These are phyloP conservation scores for Saturnispora kantuleensis DNA, from an alignment of 805 yeast species.

Conservation along the genomic window DNA sequence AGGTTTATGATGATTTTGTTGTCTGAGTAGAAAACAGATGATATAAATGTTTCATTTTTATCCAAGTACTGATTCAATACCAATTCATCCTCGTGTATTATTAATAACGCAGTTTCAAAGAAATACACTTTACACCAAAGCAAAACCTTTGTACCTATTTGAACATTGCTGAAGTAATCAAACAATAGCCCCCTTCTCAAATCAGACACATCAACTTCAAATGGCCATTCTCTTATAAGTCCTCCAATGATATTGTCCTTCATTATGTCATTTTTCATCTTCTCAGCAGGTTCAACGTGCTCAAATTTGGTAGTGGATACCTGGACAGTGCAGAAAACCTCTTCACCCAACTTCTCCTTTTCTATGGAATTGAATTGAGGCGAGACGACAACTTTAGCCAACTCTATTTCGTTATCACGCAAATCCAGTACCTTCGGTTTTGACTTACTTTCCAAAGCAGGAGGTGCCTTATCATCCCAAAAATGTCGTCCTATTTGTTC, in stretches of 20 bases:
- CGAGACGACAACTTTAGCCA: constrained; percentile 17
- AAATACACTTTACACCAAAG: constrained; percentile 14
- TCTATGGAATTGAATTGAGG: constrained; percentile 21
- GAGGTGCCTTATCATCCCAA: constrained; percentile 11
- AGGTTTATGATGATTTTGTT: constrained; percentile 18
- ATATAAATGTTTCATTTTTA: constrained; percentile 13
- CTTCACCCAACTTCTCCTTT: constrained; percentile 8
- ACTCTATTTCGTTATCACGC: constrained; percentile 5
- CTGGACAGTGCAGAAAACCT: constrained; percentile 20
- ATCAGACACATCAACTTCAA: constrained; percentile 2
- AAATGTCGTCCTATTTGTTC: constrained; percentile 17
- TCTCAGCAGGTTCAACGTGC: constrained; percentile 15
- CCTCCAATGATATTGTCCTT: constrained; percentile 20
- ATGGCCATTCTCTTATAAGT: constrained; percentile 7
- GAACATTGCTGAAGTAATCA: constrained; percentile 19
- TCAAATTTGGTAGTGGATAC: constrained; percentile 21
- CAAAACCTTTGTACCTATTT: constrained; percentile 5
- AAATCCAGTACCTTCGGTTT: background rate
- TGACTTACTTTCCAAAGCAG: background rate
- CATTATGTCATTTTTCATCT: constrained; percentile 9
- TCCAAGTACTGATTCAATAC: constrained; percentile 14
- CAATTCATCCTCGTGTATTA: constrained; percentile 13
- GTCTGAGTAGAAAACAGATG: constrained; percentile 18
- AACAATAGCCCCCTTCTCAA: constrained; percentile 9
- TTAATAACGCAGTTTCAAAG: constrained; percentile 19